phyloP scores from a whole-genome alignment of 805 yeast species.

The Cyberlindnera euphorbiae region DNA sequence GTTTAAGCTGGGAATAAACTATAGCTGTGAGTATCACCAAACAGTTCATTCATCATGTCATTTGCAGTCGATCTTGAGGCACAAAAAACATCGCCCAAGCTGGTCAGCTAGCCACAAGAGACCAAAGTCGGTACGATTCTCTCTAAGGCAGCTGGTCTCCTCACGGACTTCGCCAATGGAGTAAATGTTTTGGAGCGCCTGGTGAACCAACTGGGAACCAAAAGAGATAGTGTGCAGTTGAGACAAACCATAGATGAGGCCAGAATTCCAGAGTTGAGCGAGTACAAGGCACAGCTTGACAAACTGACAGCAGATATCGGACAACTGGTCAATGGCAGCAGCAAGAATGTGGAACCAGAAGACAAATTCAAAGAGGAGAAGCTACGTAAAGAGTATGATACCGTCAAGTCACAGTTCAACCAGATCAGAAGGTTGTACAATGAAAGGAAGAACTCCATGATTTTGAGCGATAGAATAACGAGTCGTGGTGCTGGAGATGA shows the following conservation, averaged over 20 bases:
- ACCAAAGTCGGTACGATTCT: slow-evolving; percentile 22
- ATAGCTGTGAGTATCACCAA: too few species aligned
- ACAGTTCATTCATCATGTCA: too few species aligned
- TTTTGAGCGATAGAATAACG: slow-evolving; percentile 28
- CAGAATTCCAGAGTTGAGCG: slow-evolving; percentile 20
- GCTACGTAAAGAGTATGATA: slow-evolving; percentile 50
- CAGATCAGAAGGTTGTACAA: slow-evolving; percentile 40
- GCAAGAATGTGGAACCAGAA: slow-evolving; percentile 12
- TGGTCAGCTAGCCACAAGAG: slow-evolving; percentile 4
- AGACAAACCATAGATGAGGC: slow-evolving; percentile 30
- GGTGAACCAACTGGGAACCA: slow-evolving; percentile 47
- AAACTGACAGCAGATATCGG: slow-evolving; percentile 26
- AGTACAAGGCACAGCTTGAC: slow-evolving; percentile 29
- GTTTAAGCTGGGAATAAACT: too few species aligned
- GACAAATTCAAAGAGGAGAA: slow-evolving; percentile 33
- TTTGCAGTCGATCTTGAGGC: slow-evolving; percentile 29
- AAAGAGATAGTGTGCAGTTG: slow-evolving; percentile 31
- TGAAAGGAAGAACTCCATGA: slow-evolving; percentile 41
- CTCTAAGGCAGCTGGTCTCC: slow-evolving; percentile 22
- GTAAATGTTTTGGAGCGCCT: slow-evolving; percentile 47
- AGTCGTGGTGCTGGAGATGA: slow-evolving; percentile 17
- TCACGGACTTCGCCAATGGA: slow-evolving; percentile 41
- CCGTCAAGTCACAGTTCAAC: slow-evolving; percentile 43
- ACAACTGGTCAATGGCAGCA: slow-evolving; percentile 17
- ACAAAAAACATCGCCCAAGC: slow-evolving; percentile 10